These are phyloP conservation scores for Chlorella sorokiniana DNA, from an alignment of 139 green algal species.

Conservation along the genomic window DNA sequence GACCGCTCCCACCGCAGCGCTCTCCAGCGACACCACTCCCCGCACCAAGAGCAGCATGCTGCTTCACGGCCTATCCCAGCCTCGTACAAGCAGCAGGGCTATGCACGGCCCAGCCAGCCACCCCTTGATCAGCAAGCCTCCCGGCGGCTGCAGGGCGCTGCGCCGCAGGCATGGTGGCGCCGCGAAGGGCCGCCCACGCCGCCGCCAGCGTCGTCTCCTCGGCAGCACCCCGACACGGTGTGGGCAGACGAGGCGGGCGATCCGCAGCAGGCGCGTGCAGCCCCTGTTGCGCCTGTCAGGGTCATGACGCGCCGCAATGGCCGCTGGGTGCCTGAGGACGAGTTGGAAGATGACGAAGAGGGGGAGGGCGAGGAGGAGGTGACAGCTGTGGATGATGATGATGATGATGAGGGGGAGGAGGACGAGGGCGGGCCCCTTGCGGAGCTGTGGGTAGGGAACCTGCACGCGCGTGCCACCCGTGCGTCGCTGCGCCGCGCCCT, in stretches of 20 bases:
- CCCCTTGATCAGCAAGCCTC: too few relatives aligned
- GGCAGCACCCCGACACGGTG: too few relatives aligned
- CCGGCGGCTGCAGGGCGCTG: too few relatives aligned
- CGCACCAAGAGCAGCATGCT: not conserved
- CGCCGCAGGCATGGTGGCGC: too few relatives aligned
- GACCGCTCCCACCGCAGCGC: too few relatives aligned
- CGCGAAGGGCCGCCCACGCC: too few relatives aligned
- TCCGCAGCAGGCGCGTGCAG: not conserved
- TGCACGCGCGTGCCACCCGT: not conserved
- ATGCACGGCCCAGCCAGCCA: too few relatives aligned
- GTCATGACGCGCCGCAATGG: not conserved
- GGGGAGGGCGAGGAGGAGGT: not conserved
- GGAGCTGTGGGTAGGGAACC: slow-evolving; percentile 29
- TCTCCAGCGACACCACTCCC: not conserved
- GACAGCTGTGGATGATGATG: not conserved
- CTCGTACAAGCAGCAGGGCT: too few relatives aligned
- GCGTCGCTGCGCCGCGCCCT: not conserved
- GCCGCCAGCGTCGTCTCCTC: too few relatives aligned
- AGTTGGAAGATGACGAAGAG: not conserved
- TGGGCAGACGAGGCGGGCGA: too few relatives aligned
- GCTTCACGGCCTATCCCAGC: too few relatives aligned
- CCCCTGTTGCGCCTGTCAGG: not conserved
- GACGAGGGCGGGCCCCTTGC: slow-evolving; percentile 1
- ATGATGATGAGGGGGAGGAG: too few relatives aligned
- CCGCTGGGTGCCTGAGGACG: not conserved